Conservation (phyloP, 164 flowering plant genomes). For the Vitis rupestris region DNA sequence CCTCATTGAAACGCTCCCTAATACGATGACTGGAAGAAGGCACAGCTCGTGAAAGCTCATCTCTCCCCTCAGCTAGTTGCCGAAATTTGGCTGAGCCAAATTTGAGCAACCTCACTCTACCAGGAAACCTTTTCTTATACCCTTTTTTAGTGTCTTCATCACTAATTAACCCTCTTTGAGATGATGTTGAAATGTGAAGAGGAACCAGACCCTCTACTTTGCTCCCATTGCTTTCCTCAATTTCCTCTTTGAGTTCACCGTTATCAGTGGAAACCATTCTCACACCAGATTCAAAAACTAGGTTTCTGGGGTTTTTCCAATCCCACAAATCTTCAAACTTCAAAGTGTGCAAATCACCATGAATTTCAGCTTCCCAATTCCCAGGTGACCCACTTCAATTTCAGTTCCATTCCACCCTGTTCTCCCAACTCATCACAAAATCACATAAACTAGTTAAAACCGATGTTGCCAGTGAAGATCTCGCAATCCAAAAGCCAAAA, state of each 20-base stretch:
- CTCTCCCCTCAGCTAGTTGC: slow-evolving; percentile 49
- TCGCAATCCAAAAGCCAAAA: too few relatives aligned
- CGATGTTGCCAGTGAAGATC: too few relatives aligned
- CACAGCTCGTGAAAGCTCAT: slow-evolving; percentile 63
- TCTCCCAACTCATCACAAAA: too few relatives aligned
- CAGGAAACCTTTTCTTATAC: slow-evolving; percentile 2
- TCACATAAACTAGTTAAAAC: too few relatives aligned
- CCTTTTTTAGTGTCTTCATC: background rate
- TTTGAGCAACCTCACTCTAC: slow-evolving; percentile 27
- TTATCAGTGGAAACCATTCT: slow-evolving; percentile 28
- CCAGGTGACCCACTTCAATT: too few relatives aligned
- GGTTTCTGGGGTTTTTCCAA: background rate
- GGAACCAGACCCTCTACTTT: slow-evolving; percentile 16
- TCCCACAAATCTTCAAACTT: too few relatives aligned
- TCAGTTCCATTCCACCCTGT: too few relatives aligned
- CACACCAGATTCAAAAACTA: background rate
- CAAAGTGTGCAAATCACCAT: too few relatives aligned
- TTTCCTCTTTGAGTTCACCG: slow-evolving; percentile 17
- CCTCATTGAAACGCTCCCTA: slow-evolving; percentile 39
- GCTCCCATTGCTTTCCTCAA: slow-evolving; percentile 22
- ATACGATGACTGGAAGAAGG: slow-evolving; percentile 36
- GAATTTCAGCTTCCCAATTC: too few relatives aligned
- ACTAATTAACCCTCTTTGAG: slow-evolving; percentile 11
- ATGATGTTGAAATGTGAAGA: slow-evolving; percentile 34
- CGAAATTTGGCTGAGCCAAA: slow-evolving; percentile 55